Evolutionary conservation across 2,329 filamentous ascomycete genomes (phyloP), one percentile per base, ranked within the genome.

Genomic region (Aaosphaeria pasadenensis): DNA sequence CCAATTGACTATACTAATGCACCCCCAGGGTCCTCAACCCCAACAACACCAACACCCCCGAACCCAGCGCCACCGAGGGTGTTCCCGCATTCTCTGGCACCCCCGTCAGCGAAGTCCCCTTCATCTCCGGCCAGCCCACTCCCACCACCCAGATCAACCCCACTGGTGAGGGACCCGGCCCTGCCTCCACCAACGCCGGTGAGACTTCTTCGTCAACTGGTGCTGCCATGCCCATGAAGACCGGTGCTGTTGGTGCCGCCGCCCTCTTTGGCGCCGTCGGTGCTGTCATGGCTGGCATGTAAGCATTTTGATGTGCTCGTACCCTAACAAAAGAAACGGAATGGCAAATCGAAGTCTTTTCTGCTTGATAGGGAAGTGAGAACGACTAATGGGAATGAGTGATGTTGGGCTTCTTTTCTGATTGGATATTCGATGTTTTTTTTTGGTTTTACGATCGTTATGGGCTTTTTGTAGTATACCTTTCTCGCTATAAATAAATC

Each of bases 21-120:
- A 29, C 13, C 9, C 33, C 5, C 41, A 64, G 62, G 50, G 81
- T 85, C 35, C 71, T 86, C 43, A 85, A 85, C 71, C 66, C 66
- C 7, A 65, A 71, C 53, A 78, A 78, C 59, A 71, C 74, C 3
- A 73, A 71, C 4, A 60, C 66, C n/a, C 75, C 78, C 5, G 56
- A 75, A 24, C 59, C 75, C 1, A 60, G 69, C 11, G 71, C 74
- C 11, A 63, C 71, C 0, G 74, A 75, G 1, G 77, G 80, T 35
- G 60, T 71, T 0, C 74, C 78, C 4, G 83, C 77, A 1, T 88
- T 81, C 68, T 69, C 70, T 28, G 75, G 75, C 47, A 74, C 72
- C 5, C 72, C 75, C 6, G 78, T 66, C 29, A 72, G 72, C 17
- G 62, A 66, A 6, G 70, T 69, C 5, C 81, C 83, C 0, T 85